Base-by-base conservation (phyloP, 139 green algal genomes). In the Nannochloris sp. region DNA sequence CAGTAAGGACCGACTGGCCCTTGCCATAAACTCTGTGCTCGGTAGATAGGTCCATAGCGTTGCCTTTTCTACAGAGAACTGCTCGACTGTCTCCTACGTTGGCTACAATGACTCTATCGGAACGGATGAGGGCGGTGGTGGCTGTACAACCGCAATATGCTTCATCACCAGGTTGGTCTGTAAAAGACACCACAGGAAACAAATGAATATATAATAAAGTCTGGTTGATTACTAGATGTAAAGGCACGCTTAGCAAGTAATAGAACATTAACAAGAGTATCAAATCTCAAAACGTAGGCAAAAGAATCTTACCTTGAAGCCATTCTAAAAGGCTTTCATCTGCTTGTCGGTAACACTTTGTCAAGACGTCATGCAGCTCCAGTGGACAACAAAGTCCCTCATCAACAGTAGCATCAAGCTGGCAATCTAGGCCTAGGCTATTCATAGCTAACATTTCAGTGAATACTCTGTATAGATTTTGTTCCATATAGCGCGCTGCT, bases 71-170 rank as follows among this genome's bases (percentile, higher is more conserved):
- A 35, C 42, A 81, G 27, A 92, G 58, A 7, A 92, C 81, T 2
- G 81, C 81, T 8, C 86, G 76, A 47, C 62, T 83, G 73, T 92
- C 86, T 10, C 86, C 86, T 8, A 92, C 79, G 60, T 92, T 90
- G 10, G 85, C 86, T 14, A 91, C 69, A 13, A 90, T 67, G 1
- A 91, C 45, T 54, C 64, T 67, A 44, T 81, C 76, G 14, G 39
- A 15, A 30, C 32, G 37, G 13, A 65, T 61, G 19, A 76, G 54
- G 23, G 34, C 45, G 23, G 69, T 72, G 37, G 71, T 78, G 13
- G 71, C 71, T 14, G 64, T 73, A 57, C 62, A 73, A 32, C 71
- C 71, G 56, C 71, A 70, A 27, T 32, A 57, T 6, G 36, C 23
- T 30, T 72, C 70, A 34, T 59, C 53, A 13, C 60, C 61, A 13